phyloP scores from a whole-genome alignment of 2,329 filamentous ascomycete genomes.

The Amphichorda felina region DNA sequence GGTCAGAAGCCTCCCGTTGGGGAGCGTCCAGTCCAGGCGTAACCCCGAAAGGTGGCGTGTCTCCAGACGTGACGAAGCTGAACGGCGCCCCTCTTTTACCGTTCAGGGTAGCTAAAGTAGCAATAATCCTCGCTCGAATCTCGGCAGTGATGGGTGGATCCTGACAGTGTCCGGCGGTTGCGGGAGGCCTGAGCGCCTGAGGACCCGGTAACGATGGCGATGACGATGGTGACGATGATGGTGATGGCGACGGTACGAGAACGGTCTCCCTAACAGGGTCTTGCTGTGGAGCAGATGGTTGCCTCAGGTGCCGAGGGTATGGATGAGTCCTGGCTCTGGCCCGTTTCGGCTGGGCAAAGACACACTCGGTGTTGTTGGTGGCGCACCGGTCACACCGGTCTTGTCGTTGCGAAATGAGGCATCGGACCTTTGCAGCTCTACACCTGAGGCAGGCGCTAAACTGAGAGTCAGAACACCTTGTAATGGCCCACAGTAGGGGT shows the following conservation, averaged over 20 bases:
- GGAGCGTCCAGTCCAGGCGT: not conserved
- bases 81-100: constrained; percentile 7
- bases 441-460: constrained; percentile 4
- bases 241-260: not conserved
- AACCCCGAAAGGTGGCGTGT: not conserved
- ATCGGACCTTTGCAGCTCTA: constrained; percentile 3
- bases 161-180: not conserved
- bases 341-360: constrained; percentile 4
- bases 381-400: constrained; percentile 3
- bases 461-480: not conserved
- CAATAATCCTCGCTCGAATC: not conserved
- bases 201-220: no score
- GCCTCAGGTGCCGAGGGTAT: no score
- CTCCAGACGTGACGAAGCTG: constrained; percentile 8
- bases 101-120: constrained; percentile 5
- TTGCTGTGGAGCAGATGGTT: no score
- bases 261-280: not conserved
- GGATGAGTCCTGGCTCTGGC: no score
- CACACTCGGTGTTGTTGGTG: constrained; percentile 1
- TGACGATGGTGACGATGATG: not conserved
- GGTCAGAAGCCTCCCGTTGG: no score
- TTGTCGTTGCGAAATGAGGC: constrained; percentile 1
- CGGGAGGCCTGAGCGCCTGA: no score
- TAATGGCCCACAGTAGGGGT: not conserved
- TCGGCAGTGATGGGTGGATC: not conserved